Evolutionary conservation across 2,329 filamentous ascomycete genomes (phyloP).

Genomic region (Alternaria gaisen): DNA sequence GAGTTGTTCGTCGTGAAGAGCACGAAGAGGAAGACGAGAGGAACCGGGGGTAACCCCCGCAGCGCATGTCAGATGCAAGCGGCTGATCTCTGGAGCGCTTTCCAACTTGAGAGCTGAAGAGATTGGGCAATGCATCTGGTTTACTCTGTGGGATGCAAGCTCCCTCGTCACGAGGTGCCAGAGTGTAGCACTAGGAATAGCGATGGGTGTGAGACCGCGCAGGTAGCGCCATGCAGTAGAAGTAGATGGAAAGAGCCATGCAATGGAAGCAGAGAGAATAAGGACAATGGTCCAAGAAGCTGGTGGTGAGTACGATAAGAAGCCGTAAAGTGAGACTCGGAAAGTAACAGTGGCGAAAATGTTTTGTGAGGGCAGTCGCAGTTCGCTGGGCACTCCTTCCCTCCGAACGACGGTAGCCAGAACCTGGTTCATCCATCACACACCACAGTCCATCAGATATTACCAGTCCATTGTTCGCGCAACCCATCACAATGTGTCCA

Average conservation of each 20-base stretch:
- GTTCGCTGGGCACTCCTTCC: slow-evolving; percentile 3
- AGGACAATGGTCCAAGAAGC: background rate
- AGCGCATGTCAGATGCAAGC: slow-evolving; percentile 7
- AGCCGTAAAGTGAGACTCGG: background rate
- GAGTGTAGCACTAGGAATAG: background rate
- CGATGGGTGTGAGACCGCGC: background rate
- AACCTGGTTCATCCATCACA: slow-evolving; percentile 49
- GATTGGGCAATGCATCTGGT: slow-evolving; percentile 1
- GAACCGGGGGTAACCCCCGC: background rate
- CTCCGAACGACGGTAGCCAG: slow-evolving; percentile 2
- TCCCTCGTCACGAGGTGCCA: background rate
- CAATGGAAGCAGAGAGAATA: background rate
- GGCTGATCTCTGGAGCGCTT: background rate
- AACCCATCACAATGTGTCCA: background rate
- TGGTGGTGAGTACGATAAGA: background rate
- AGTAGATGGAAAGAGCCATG: background rate
- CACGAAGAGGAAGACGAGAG: background rate
- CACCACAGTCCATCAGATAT: background rate
- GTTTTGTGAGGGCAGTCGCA: slow-evolving; percentile 9
- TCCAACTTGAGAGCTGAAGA: slow-evolving; percentile 4
- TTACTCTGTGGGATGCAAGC: slow-evolving; percentile 4
- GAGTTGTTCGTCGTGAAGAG: background rate
- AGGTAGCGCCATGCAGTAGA: slow-evolving; percentile 6
- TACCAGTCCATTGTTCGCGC: background rate
- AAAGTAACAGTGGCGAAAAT: background rate